A percentile compares a stretch with the other conserved stretches of the same genome.
Conservation (phyloP, 805 yeast genomes). For the Saturnispora dispora region DNA sequence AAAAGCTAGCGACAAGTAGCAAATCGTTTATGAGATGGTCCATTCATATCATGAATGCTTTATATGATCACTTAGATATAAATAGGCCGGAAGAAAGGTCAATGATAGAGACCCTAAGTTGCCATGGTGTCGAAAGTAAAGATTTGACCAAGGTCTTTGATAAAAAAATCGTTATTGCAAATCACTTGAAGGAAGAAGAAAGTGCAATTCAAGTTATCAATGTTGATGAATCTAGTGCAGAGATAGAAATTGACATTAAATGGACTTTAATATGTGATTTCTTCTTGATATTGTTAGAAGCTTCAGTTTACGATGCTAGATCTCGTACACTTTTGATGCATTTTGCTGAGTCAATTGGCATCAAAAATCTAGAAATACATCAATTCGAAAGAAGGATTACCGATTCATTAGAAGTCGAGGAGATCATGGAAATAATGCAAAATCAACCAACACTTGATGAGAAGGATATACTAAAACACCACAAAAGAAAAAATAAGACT, state of each 20-base stretch:
- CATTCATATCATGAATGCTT: slow-evolving; percentile 53
- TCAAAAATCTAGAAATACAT: slow-evolving; percentile 57
- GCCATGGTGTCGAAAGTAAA: slow-evolving; percentile 68
- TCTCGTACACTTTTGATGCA: slow-evolving; percentile 69
- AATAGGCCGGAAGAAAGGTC: slow-evolving; percentile 55
- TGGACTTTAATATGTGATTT: slow-evolving; percentile 95
- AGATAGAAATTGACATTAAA: slow-evolving; percentile 63
- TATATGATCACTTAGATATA: slow-evolving; percentile 77
- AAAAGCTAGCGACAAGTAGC: slow-evolving; percentile 56
- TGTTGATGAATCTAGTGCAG: slow-evolving; percentile 19
- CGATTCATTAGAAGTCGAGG: slow-evolving; percentile 79
- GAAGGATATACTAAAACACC: slow-evolving; percentile 52
- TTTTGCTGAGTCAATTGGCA: slow-evolving; percentile 55
- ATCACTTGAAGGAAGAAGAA: slow-evolving; percentile 33
- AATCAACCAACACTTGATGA: slow-evolving; percentile 62
- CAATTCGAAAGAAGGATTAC: slow-evolving; percentile 90
- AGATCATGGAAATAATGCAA: slow-evolving; percentile 28
- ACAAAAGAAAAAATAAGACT: slow-evolving; percentile 56
- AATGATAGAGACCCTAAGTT: slow-evolving; percentile 81
- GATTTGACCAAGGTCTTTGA: slow-evolving; percentile 62
- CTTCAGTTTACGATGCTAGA: slow-evolving; percentile 81
- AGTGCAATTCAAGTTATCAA: slow-evolving; percentile 15
- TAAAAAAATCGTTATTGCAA: slow-evolving; percentile 33
- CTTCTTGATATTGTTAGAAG: slow-evolving; percentile 69
- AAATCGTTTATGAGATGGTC: slow-evolving; percentile 83